A percentile compares a stretch with the other conserved stretches of the same genome.
Evolutionary conservation across 2,329 filamentous ascomycete genomes (phyloP).

Genomic region (Colletotrichum spaethianum): DNA sequence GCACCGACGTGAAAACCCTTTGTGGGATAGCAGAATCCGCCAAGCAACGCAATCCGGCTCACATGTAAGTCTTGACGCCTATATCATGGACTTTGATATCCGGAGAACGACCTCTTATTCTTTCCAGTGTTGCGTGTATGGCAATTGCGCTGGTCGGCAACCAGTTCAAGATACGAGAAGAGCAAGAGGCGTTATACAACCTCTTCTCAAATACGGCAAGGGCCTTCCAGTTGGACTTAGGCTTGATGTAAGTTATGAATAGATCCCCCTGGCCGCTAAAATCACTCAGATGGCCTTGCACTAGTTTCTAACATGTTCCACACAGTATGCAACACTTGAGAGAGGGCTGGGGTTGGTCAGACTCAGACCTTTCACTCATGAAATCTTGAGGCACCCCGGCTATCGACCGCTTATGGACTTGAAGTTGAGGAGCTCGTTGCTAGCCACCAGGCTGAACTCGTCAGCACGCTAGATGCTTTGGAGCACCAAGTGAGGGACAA

Average conservation of each 20-base stretch:
- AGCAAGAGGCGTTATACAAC: constrained; percentile 54
- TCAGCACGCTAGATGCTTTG: no score
- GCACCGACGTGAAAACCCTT: constrained; percentile 20
- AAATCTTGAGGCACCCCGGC: no score
- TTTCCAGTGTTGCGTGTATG: constrained; percentile 45
- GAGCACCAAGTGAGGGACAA: no score
- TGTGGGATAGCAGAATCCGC: constrained; percentile 20
- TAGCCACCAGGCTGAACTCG: no score
- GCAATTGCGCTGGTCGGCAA: constrained; percentile 53
- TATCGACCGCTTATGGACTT: no score
- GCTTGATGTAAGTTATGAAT: not conserved
- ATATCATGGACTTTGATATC: not conserved
- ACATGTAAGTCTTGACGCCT: constrained; percentile 4
- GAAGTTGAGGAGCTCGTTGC: no score
- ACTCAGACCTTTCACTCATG: not conserved
- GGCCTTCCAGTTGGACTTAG: not conserved
- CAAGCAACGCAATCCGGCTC: not conserved
- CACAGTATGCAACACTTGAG: constrained; percentile 15
- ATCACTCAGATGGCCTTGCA: no score
- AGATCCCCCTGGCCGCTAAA: not conserved
- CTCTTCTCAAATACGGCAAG: constrained; percentile 50
- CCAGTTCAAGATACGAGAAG: constrained; percentile 51
- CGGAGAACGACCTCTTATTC: not conserved
- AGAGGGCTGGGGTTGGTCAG: constrained; percentile 21
- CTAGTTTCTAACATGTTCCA: not conserved